A percentile compares a stretch with the other conserved stretches of the same genome.
Conservation (phyloP, 768 basidiomycete genomes). For the Dendrothele bispora region DNA sequence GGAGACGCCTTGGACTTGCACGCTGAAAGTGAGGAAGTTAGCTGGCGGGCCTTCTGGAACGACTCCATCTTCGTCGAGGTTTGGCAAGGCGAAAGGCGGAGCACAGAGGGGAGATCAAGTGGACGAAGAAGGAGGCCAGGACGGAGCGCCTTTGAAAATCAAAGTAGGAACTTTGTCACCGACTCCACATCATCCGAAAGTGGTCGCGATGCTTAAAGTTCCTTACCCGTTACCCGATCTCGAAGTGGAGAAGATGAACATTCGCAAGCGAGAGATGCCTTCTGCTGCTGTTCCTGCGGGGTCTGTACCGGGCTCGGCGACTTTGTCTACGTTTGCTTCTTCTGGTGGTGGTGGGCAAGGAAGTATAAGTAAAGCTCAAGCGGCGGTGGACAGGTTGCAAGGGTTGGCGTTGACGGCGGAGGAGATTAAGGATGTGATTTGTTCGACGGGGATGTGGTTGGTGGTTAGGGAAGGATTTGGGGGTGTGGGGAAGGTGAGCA, state of each 20-base stretch:
- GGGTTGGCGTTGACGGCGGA: conserved; percentile 78
- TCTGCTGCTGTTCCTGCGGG: conserved; percentile 18
- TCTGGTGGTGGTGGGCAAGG: neutral
- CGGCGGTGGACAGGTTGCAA: conserved; percentile 16
- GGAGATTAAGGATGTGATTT: conserved; percentile 92
- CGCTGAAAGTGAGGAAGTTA: conserved; percentile 62
- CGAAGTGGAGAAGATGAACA: conserved; percentile 59
- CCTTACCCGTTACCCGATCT: conserved; percentile 88
- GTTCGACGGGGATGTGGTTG: conserved; percentile 86
- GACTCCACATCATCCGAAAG: conserved; percentile 94
- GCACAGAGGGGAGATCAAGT: too few species aligned
- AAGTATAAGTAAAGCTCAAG: neutral
- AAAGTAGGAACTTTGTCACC: conserved; percentile 87
- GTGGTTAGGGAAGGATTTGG: conserved; percentile 92
- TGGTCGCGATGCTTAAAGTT: conserved; percentile 87
- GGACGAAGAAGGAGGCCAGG: conserved; percentile 11
- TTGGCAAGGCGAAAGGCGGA: too few species aligned
- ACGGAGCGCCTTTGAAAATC: conserved; percentile 37
- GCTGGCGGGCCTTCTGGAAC: conserved; percentile 9
- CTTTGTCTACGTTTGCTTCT: neutral
- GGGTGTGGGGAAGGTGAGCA: conserved; percentile 75
- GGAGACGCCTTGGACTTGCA: conserved; percentile 94
- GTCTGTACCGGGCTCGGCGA: neutral
- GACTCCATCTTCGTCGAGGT: conserved; percentile 5
- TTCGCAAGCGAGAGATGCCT: conserved; percentile 50